phyloP scores from a whole-genome alignment of 176 grass and related monocot genomes.

The Aegilops sharonensis region DNA sequence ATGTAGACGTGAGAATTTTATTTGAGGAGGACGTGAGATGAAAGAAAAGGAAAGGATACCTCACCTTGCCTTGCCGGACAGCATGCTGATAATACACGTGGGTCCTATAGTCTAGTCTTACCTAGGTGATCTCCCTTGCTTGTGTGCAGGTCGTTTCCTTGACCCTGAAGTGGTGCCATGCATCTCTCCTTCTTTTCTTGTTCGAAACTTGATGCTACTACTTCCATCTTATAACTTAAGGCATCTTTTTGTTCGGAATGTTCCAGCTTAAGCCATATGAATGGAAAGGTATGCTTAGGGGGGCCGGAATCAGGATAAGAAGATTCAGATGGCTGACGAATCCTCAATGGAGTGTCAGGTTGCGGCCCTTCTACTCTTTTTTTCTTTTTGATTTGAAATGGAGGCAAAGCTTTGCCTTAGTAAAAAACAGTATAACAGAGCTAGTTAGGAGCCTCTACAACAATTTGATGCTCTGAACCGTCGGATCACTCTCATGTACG shows the following conservation, averaged over 20 bases:
- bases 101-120: background rate
- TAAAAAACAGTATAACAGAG: too few species aligned
- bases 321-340: too few species aligned
- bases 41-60: conserved; percentile 32
- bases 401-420: too few species aligned
- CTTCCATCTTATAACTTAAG: background rate
- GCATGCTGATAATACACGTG: background rate
- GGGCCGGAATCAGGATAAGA: too few species aligned
- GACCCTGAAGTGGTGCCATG: background rate
- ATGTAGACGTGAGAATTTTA: background rate
- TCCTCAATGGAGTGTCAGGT: too few species aligned
- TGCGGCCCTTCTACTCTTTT: too few species aligned
- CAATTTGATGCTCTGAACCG: too few species aligned
- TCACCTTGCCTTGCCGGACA: conserved; percentile 7
- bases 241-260: background rate
- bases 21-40: conserved; percentile 9
- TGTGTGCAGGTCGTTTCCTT: background rate
- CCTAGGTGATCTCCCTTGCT: background rate
- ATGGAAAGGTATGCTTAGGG: too few species aligned
- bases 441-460: too few species aligned
- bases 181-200: background rate
- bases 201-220: background rate
- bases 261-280: too few species aligned
- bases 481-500: too few species aligned
- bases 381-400: too few species aligned